phyloP scores from a whole-genome alignment of 83 land plant species.

The Diphasiastrum complanatum region DNA sequence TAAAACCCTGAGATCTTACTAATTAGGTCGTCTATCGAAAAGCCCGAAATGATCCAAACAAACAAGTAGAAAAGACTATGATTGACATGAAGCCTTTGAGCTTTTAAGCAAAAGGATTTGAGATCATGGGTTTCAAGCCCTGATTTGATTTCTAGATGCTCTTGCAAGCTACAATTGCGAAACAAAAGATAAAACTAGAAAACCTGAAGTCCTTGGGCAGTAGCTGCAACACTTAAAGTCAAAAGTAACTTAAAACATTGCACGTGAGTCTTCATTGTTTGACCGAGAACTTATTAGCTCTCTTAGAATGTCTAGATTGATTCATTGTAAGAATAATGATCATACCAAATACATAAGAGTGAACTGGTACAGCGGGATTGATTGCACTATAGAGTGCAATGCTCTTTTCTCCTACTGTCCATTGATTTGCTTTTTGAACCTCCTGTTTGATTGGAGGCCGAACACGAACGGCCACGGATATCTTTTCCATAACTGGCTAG shows the following conservation, averaged over 20 bases:
- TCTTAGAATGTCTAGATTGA: not conserved
- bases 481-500: conserved; percentile 32
- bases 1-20: not conserved
- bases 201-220: too few species aligned
- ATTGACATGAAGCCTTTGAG: too few species aligned
- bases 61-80: too few species aligned
- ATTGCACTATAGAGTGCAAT: conserved; percentile 27
- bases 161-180: too few species aligned
- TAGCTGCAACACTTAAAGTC: too few species aligned
- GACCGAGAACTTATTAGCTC: too few species aligned
- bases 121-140: too few species aligned
- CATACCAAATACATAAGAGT: conserved; percentile 34
- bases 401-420: conserved; percentile 27
- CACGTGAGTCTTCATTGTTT: not conserved
- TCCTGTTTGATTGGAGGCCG: conserved; percentile 20
- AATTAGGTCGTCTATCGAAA: too few species aligned
- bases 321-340: not conserved
- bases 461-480: conserved; percentile 29
- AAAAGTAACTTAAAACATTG: not conserved
- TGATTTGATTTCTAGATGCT: too few species aligned
- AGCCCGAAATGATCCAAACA: not conserved
- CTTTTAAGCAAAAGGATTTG: too few species aligned
- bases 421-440: conserved; percentile 14
- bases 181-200: too few species aligned
- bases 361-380: conserved; percentile 30